Evolutionary conservation across 305 asterid species (phyloP), one percentile per base, ranked within the genome.

Genomic region (Fraxinus baroniana): DNA sequence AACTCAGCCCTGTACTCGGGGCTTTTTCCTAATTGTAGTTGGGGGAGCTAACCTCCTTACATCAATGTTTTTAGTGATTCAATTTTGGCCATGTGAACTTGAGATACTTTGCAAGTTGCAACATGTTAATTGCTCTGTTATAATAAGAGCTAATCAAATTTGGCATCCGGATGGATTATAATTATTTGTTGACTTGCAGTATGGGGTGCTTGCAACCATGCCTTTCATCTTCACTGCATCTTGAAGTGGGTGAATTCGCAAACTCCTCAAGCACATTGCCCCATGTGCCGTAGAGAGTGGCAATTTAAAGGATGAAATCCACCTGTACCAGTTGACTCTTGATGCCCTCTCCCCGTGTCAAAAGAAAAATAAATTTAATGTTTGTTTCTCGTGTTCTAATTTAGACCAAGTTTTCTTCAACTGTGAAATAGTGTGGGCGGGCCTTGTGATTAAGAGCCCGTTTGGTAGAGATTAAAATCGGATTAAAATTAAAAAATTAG

Each of bases 211-310:
- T 95, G 98, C 90, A 95, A 93, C 90, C 97, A 92, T 84, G 93
- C 97, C 6, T 95, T 95, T 87, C 98, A 95, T 90, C 98, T 95
- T 49, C 98, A 95, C 87, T 95, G 97, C 85, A 91, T 95, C 80
- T 89, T 95, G 87, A 95, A 95, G 88, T 95, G 98, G 98, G 97
- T 95, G 81, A 93, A 95, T 84, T 90, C 97, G 0, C 98, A 93
- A 87, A 91, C 98, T 76, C 82, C 94, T 39, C 97, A 91, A 85
- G 97, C 98, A 15, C 98, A 95, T 80, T 95, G 98, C 74, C 98
- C 98, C 72, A 92, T 95, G 94, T 95, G 98, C 78, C 97, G 97
- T 44, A 85, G 95, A 84, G 98, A 95, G 82, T 95, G 98, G 98
- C 95, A 95, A 89, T 95, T 92, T 81, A 90, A 95, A 85, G 98